A percentile compares a stretch with the other conserved stretches of the same genome.
phyloP scores from a whole-genome alignment of 2,329 filamentous ascomycete species.

The Alternaria arborescens region DNA sequence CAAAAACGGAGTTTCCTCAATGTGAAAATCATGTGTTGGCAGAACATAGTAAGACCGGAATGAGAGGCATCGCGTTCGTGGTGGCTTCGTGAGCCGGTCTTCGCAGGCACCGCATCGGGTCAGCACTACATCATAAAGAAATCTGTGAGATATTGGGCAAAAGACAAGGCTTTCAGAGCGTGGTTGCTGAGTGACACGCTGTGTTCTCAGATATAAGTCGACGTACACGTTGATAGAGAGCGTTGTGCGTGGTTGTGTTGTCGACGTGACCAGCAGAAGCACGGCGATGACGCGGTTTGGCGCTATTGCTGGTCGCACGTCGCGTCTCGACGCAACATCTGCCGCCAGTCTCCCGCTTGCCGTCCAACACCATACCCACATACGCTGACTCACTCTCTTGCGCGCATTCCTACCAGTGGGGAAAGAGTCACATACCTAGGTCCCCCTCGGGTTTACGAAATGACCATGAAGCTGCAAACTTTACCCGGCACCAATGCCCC shows the following conservation, averaged over 20 bases:
- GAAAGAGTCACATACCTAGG: not conserved
- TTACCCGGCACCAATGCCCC: constrained; percentile 39
- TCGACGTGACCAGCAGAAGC: not conserved
- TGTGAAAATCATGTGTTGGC: not conserved
- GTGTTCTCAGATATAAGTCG: not conserved
- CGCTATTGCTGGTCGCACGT: not conserved
- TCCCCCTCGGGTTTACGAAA: not conserved
- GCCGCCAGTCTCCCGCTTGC: not conserved
- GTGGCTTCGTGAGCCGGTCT: not conserved
- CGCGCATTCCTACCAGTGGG: not conserved
- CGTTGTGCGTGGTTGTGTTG: not conserved
- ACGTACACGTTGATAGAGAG: not conserved
- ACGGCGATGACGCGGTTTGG: not conserved
- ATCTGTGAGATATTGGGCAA: not conserved
- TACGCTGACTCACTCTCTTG: not conserved
- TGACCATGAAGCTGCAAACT: constrained; percentile 13
- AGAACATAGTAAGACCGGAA: not conserved
- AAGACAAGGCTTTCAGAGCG: not conserved
- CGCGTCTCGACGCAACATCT: not conserved
- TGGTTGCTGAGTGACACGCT: not conserved
- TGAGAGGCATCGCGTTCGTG: not conserved
- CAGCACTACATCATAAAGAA: not conserved
- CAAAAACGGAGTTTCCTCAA: not conserved
- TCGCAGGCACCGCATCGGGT: not conserved
- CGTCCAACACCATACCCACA: not conserved